A percentile compares a stretch with the other conserved stretches of the same genome.
Evolutionary conservation across 2,329 filamentous ascomycete species (phyloP).

Genomic region (Neoarthrinium moseri): DNA sequence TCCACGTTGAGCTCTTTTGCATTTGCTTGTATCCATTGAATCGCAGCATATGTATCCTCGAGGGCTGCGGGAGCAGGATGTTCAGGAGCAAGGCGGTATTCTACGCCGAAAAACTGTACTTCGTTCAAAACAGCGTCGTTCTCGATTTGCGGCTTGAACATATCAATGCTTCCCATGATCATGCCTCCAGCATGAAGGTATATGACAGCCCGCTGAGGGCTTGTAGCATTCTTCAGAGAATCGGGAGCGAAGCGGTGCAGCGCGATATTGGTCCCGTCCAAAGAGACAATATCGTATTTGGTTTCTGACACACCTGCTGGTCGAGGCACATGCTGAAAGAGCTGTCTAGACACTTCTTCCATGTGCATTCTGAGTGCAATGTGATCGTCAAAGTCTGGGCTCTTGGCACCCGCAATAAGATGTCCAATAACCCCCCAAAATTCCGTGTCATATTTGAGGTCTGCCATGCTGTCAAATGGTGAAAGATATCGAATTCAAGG

Average conservation of each 20-base stretch:
- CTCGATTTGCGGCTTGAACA: background rate
- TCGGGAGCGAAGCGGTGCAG: background rate
- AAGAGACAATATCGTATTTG: background rate
- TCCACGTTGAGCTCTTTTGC: slow-evolving; percentile 27
- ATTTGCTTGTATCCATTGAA: slow-evolving; percentile 36
- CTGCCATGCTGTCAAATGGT: no score
- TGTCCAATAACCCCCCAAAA: slow-evolving; percentile 1
- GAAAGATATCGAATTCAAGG: background rate
- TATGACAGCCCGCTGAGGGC: background rate
- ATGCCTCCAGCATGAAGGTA: slow-evolving; percentile 4
- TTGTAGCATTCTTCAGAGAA: background rate
- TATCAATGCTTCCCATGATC: background rate
- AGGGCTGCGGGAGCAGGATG: slow-evolving; percentile 45
- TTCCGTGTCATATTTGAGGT: slow-evolving; percentile 5
- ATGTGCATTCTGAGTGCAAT: background rate
- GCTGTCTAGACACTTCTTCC: background rate
- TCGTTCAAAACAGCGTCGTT: background rate
- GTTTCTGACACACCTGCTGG: background rate
- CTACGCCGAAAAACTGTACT: slow-evolving; percentile 38
- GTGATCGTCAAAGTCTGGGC: slow-evolving; percentile 1
- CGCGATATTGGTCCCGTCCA: background rate
- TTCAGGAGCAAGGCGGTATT: slow-evolving; percentile 52
- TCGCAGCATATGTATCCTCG: slow-evolving; percentile 46
- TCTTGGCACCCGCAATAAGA: background rate
- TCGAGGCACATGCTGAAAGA: background rate